phyloP scores from a whole-genome alignment of 202 grass and related monocot genomes.

The Bolboschoenoplectus hybrid region DNA sequence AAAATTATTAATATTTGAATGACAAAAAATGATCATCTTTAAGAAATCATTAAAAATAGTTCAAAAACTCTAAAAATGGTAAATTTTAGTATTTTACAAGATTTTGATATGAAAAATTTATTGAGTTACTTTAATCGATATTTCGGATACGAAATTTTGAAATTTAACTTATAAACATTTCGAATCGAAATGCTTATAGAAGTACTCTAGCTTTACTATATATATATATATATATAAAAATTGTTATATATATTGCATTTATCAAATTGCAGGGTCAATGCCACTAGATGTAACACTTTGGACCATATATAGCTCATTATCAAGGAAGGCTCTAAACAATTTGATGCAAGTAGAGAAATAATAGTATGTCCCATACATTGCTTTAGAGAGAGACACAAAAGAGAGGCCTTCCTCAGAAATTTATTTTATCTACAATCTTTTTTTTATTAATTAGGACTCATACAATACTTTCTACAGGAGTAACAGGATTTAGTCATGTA shows the following conservation, averaged over 20 bases:
- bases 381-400: slow-evolving; percentile 18
- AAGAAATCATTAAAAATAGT: too few relatives aligned
- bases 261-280: slow-evolving; percentile 8
- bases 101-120: too few relatives aligned
- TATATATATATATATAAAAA: too few relatives aligned
- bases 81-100: too few relatives aligned
- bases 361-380: slow-evolving; percentile 12
- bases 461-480: neutral
- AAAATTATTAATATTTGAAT: too few relatives aligned
- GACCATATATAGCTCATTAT: slow-evolving; percentile 29
- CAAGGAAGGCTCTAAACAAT: slow-evolving; percentile 31
- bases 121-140: too few relatives aligned
- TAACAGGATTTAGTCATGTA: neutral
- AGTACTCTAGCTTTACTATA: too few relatives aligned
- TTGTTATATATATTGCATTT: neutral
- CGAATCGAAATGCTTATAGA: too few relatives aligned
- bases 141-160: too few relatives aligned
- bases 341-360: slow-evolving; percentile 35
- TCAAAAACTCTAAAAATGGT: too few relatives aligned
- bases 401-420: neutral
- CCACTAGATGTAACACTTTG: slow-evolving; percentile 10
- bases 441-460: neutral
- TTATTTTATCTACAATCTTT: neutral
- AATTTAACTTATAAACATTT: too few relatives aligned
- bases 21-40: too few relatives aligned